Evolutionary conservation across 108 stramenopile species (phyloP).

Genomic region (Poteriospumella lacustris): DNA sequence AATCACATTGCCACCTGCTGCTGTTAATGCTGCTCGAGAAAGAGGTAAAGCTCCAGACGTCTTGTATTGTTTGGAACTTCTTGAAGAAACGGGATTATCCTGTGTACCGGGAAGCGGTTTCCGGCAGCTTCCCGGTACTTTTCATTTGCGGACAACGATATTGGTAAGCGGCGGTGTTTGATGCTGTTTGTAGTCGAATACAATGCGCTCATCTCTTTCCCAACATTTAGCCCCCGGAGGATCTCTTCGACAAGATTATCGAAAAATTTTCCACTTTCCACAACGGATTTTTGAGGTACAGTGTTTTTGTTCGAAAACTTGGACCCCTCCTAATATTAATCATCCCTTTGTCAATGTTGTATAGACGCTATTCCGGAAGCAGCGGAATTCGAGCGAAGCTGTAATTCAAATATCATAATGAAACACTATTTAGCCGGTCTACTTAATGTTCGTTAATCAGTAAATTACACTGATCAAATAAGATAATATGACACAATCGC

Average conservation of each 20-base stretch:
- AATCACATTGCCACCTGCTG: neutral
- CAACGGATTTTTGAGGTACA: constrained; percentile 8
- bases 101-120: constrained; percentile 25
- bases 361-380: too few relatives aligned
- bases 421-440: too few relatives aligned
- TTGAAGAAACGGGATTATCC: constrained; percentile 19
- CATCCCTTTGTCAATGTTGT: too few relatives aligned
- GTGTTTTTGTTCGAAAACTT: neutral
- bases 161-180: neutral
- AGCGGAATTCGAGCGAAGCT: too few relatives aligned
- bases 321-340: too few relatives aligned
- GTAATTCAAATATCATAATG: too few relatives aligned
- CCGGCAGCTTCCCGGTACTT: constrained; percentile 6
- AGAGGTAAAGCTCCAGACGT: constrained; percentile 3
- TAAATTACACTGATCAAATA: too few relatives aligned
- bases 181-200: neutral
- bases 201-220: neutral
- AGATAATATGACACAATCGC: too few relatives aligned
- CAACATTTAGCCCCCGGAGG: constrained; percentile 12
- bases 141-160: constrained; percentile 17
- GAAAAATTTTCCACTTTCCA: neutral
- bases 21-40: neutral
- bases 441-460: too few relatives aligned
- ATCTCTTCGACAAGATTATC: constrained; percentile 4
- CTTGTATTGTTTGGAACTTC: constrained; percentile 18